Percentiles rank a stretch among this genome's conserved stretches.
Evolutionary conservation across 2,329 filamentous ascomycete species (phyloP).

Genomic region (Hymenoscyphus albidus): DNA sequence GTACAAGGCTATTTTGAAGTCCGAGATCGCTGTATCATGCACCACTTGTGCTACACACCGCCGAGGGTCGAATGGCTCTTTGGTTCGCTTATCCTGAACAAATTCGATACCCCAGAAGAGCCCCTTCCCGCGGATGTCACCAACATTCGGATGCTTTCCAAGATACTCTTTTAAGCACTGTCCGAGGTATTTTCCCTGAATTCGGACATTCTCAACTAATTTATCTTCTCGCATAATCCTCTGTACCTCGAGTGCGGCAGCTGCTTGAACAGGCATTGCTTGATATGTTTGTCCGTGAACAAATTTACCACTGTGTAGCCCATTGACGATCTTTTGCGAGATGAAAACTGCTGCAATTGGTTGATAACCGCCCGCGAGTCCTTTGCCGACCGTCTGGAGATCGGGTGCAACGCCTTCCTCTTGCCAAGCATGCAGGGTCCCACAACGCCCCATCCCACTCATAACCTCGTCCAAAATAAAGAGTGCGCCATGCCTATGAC

Average conservation of each 20-base stretch:
- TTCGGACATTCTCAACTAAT: slow-evolving; percentile 54
- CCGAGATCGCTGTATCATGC: slow-evolving; percentile 42
- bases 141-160: slow-evolving; percentile 47
- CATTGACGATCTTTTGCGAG: slow-evolving; percentile 47
- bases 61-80: slow-evolving; percentile 44
- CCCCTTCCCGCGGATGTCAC: slow-evolving; percentile 58
- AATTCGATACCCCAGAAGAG: slow-evolving; percentile 56
- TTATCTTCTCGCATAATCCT: slow-evolving; percentile 53
- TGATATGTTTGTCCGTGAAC: slow-evolving; percentile 51
- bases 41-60: slow-evolving; percentile 45
- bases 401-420: slow-evolving; percentile 54
- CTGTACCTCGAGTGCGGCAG: slow-evolving; percentile 61
- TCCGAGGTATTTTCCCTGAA: slow-evolving; percentile 49
- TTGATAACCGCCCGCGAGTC: slow-evolving; percentile 59
- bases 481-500: slow-evolving; percentile 66
- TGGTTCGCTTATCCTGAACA: slow-evolving; percentile 47
- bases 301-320: slow-evolving; percentile 31
- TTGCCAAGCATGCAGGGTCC: slow-evolving; percentile 54
- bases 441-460: slow-evolving; percentile 53
- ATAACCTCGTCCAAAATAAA: slow-evolving; percentile 76
- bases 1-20: slow-evolving; percentile 56
- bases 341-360: slow-evolving; percentile 59
- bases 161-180: slow-evolving; percentile 43
- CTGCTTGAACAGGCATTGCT: slow-evolving; percentile 55
- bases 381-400: slow-evolving; percentile 64